These are phyloP conservation scores for Xanthoconium stramineum DNA, from an alignment of 768 basidiomycete species.

Conservation along the genomic window DNA sequence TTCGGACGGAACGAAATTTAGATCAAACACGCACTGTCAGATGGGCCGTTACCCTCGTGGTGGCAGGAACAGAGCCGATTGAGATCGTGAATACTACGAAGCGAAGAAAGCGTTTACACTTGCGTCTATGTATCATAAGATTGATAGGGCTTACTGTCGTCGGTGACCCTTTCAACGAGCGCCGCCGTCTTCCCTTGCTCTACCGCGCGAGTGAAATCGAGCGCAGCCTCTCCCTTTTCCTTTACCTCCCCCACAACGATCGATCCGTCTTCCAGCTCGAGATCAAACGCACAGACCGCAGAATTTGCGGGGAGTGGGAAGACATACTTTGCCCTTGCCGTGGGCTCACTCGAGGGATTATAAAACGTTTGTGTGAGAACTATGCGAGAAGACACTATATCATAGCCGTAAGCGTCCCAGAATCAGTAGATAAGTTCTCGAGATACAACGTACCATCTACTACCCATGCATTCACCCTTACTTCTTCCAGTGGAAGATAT, in stretches of 20 bases:
- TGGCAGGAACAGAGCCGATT: conserved; percentile 48
- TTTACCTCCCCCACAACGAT: conserved; percentile 44
- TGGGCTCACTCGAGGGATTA: conserved; percentile 37
- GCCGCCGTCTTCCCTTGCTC: conserved; percentile 40
- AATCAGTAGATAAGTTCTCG: background rate
- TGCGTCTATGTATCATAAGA: background rate
- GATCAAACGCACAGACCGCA: conserved; percentile 53
- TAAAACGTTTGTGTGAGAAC: conserved; percentile 39
- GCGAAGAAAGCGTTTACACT: background rate
- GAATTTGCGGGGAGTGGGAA: conserved; percentile 58
- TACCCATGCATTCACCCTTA: conserved; percentile 39
- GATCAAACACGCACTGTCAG: conserved; percentile 38
- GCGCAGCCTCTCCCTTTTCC: conserved; percentile 43
- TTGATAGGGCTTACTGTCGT: conserved; percentile 42
- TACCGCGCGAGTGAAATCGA: conserved; percentile 40
- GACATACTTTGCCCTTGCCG: conserved; percentile 48
- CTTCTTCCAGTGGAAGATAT: conserved; percentile 42
- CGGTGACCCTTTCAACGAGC: conserved; percentile 46
- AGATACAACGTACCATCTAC: conserved; percentile 38
- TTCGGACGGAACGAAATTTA: background rate
- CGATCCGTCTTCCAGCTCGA: conserved; percentile 43
- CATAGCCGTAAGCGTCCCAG: background rate
- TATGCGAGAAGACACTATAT: conserved; percentile 43
- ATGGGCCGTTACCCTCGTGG: conserved; percentile 36
- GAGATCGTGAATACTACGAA: conserved; percentile 55